These are phyloP conservation scores for Pleoardoris graminearum DNA, from an alignment of 2,329 filamentous ascomycete species.

Conservation along the genomic window DNA sequence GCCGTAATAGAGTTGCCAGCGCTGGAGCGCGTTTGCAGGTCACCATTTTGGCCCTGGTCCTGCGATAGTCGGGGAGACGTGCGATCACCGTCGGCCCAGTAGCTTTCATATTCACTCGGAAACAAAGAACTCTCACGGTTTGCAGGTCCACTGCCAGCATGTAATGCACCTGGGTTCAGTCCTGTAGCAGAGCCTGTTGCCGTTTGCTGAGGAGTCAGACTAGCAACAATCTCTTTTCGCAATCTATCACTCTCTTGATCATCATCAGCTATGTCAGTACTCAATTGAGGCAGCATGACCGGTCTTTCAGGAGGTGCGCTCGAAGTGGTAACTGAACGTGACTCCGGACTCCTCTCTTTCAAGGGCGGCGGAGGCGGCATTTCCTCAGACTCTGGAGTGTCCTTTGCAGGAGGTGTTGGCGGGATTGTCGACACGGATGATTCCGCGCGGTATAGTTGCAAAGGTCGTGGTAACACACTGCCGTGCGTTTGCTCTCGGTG, in stretches of 20 bases:
- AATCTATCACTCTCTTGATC: conserved; percentile 72
- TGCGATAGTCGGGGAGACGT: conserved; percentile 36
- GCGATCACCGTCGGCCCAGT: conserved; percentile 61
- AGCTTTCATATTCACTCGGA: conserved; percentile 68
- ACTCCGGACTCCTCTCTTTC: conserved; percentile 42
- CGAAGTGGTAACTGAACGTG: conserved; percentile 10
- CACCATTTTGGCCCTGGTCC: conserved; percentile 22
- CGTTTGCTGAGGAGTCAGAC: conserved; percentile 53
- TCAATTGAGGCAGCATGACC: conserved; percentile 42
- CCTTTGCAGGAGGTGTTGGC: conserved; percentile 54
- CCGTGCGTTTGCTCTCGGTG: conserved; percentile 25
- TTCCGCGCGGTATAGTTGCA: conserved; percentile 44
- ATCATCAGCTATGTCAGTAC: conserved; percentile 57
- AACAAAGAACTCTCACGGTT: conserved; percentile 65
- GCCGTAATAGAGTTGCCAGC: conserved; percentile 17
- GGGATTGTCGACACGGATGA: conserved; percentile 43
- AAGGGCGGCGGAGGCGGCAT: conserved; percentile 39
- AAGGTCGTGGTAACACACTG: conserved; percentile 45
- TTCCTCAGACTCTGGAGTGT: conserved; percentile 40
- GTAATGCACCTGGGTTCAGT: conserved; percentile 30
- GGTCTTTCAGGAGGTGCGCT: conserved; percentile 28
- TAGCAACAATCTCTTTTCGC: conserved; percentile 74
- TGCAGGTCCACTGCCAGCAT: conserved; percentile 21
- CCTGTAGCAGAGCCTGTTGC: conserved; percentile 22
- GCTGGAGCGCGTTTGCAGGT: background rate